Evolutionary conservation across 2,329 filamentous ascomycete genomes (phyloP).

Genomic region (Escovopsis sp.): DNA sequence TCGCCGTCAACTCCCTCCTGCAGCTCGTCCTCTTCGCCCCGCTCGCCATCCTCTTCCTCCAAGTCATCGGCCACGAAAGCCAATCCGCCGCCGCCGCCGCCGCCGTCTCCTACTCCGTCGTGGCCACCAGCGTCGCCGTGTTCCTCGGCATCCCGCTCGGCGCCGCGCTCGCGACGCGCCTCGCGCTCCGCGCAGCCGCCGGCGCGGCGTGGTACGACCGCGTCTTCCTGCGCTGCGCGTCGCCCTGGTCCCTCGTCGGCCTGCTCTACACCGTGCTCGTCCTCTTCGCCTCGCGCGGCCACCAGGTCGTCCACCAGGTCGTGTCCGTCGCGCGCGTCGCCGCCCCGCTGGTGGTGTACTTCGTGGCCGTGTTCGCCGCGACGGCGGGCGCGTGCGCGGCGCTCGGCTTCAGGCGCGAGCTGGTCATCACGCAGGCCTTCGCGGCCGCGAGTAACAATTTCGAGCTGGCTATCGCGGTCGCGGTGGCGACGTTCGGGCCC

Average conservation of each 20-base stretch:
- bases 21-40: slow-evolving; percentile 64
- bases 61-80: slow-evolving; percentile 43
- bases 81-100: slow-evolving; percentile 6
- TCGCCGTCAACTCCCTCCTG: slow-evolving; percentile 59
- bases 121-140: slow-evolving; percentile 67
- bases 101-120: slow-evolving; percentile 43
- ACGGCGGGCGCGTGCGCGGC: slow-evolving; percentile 48
- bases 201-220: slow-evolving; percentile 49
- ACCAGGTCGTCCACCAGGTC: slow-evolving; percentile 66
- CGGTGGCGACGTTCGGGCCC: slow-evolving; percentile 65
- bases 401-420: slow-evolving; percentile 60
- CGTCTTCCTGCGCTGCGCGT: slow-evolving; percentile 53
- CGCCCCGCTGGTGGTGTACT: slow-evolving; percentile 72
- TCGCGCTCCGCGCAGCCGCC: slow-evolving; percentile 39
- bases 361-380: slow-evolving; percentile 55
- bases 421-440: slow-evolving; percentile 67
- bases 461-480: slow-evolving; percentile 79
- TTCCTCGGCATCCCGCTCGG: slow-evolving; percentile 76
- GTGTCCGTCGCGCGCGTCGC: slow-evolving; percentile 69
- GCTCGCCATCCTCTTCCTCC: slow-evolving; percentile 53
- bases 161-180: slow-evolving; percentile 63
- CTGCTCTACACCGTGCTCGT: slow-evolving; percentile 78
- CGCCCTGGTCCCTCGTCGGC: slow-evolving; percentile 67
- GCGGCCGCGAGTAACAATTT: slow-evolving; percentile 90
- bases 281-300: slow-evolving; percentile 70